Base-by-base conservation (phyloP, 1,139 yeast species). In the Candida sp. region DNA sequence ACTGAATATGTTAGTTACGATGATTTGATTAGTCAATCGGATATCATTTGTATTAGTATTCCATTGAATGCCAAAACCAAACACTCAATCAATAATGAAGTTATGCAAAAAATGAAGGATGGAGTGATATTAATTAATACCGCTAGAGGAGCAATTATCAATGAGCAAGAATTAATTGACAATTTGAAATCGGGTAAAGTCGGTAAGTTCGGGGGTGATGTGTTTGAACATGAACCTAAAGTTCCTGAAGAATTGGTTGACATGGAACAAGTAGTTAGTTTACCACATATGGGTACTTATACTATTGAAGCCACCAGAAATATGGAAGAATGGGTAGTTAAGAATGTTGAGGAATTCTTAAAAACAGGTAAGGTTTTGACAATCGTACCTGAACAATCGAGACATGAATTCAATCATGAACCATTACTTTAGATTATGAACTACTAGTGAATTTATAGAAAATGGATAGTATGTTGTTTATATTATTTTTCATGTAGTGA, bases 261-360 rank as follows among this genome's bases (percentile, higher is more conserved):
- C 15, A 59, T 79, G 53, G 80, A 81, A 4, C 79, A 81, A 47
- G 88, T 82, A 12, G 72, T 84, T 9, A 74, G 84, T 36, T 69
- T 84, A 52, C 95, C 95, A 19, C 95, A 89, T 60, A 80, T 86
- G 84, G 96, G 96, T 27, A 87, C 96, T 0, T 82, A 79, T 60
- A 73, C 93, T 2, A 60, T 64, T 38, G 86, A 81, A 57, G 79
- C 87, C 2, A 68, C 77, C 41, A 58, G 63, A 45, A 75, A 75
- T 55, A 77, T 83, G 82, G 86, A 82, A 61, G 70, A 64, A 46
- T 77, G 78, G 58, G 79, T 74, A 9, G 66, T 80, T 39, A 71
- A 70, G 35, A 79, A 79, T 51, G 74, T 77, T 12, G 58, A 56
- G 33, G 56, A 60, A 32, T 75, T 61, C 47, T 57, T 81, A 42